Evolutionary conservation across 805 yeast species (phyloP).

Genomic region (Helenozyma baotianmanensis): DNA sequence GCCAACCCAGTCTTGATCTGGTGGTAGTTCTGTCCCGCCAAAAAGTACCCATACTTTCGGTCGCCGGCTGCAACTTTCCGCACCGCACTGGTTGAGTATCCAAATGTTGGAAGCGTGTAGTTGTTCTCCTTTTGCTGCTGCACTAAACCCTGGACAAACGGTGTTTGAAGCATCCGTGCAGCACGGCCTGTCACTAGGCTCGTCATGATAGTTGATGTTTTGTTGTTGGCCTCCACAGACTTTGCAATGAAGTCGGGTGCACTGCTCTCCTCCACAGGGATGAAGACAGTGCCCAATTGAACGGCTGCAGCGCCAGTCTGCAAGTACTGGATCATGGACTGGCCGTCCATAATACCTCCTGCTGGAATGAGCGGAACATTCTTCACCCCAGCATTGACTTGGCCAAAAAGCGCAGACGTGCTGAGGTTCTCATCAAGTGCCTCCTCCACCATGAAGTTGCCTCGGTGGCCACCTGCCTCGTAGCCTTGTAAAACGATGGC

Average conservation of each 20-base stretch:
- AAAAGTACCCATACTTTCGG: slow-evolving; percentile 24
- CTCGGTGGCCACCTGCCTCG: slow-evolving; percentile 68
- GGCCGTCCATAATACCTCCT: slow-evolving; percentile 46
- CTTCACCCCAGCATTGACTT: slow-evolving; percentile 10
- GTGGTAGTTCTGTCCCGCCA: slow-evolving; percentile 33
- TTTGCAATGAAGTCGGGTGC: slow-evolving; percentile 17
- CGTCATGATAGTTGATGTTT: slow-evolving; percentile 27
- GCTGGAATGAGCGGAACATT: slow-evolving; percentile 40
- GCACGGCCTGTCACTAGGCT: slow-evolving; percentile 33
- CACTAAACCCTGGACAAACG: slow-evolving; percentile 25
- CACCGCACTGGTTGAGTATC: slow-evolving; percentile 29
- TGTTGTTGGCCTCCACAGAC: slow-evolving; percentile 2
- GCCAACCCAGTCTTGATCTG: slow-evolving; percentile 16
- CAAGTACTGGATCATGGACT: slow-evolving; percentile 26
- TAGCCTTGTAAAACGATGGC: slow-evolving; percentile 52
- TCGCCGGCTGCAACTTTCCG: slow-evolving; percentile 17
- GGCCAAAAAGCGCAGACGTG: slow-evolving; percentile 27
- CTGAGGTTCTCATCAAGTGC: slow-evolving; percentile 29
- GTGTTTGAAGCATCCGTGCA: slow-evolving; percentile 35
- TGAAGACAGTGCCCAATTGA: slow-evolving; percentile 52
- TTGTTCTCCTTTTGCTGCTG: slow-evolving; percentile 1
- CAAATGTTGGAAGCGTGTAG: slow-evolving; percentile 30
- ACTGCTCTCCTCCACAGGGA: slow-evolving; percentile 31
- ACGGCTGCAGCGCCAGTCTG: slow-evolving; percentile 46
- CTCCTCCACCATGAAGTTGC: slow-evolving; percentile 33